Percentiles rank a stretch among this genome's conserved stretches.
These are phyloP conservation scores for Arthrinium phaeospermum DNA, from an alignment of 2,329 filamentous ascomycete species.

Conservation along the genomic window DNA sequence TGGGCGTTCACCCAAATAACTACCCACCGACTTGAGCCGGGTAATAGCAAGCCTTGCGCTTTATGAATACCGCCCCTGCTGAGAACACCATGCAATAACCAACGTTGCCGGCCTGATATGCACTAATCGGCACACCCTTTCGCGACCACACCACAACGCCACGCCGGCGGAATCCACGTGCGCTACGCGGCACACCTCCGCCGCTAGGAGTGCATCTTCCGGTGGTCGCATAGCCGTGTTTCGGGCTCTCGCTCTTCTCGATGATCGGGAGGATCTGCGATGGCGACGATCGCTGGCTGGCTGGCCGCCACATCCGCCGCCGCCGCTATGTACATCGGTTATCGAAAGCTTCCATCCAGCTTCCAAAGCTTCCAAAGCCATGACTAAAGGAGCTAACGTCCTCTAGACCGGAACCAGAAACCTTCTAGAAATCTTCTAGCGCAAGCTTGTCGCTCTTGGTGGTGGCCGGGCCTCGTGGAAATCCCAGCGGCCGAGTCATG, in stretches of 20 bases:
- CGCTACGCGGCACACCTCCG: background rate
- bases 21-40: background rate
- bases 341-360: background rate
- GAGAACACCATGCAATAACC: background rate
- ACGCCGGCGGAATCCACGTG: background rate
- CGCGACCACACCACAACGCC: background rate
- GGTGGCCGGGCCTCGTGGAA: conserved; percentile 12
- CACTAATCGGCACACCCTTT: background rate
- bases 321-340: background rate
- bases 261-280: background rate
- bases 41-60: background rate
- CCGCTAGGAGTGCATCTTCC: background rate
- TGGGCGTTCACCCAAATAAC: background rate
- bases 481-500: conserved; percentile 8
- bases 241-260: background rate
- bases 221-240: background rate
- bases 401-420: background rate
- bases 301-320: background rate
- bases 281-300: background rate
- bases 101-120: background rate
- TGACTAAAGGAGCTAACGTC: background rate
- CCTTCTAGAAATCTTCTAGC: conserved; percentile 8
- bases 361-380: background rate
- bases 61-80: background rate
- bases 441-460: background rate